Evolutionary conservation across 495 filamentous ascomycete species (phyloP), one percentile per base, ranked within the genome.

Genomic region (Neurospora sp.): DNA sequence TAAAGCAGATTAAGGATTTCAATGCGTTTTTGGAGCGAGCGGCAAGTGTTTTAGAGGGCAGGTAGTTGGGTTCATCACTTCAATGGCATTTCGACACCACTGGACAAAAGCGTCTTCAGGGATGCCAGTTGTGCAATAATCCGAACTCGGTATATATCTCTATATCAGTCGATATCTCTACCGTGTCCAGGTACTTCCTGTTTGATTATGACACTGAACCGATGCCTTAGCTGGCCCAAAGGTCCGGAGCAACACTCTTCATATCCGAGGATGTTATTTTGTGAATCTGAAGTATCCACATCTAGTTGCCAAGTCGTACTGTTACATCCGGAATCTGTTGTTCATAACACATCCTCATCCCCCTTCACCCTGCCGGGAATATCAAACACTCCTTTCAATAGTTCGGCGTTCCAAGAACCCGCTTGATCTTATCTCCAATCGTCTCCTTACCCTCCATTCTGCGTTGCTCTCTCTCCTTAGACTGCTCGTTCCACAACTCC

Each of bases 401-500:
- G 3, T 73, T 39, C 45, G 39, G 69, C 3, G 45, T 59, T 15
- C 70, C 70, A 11, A 74, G 37, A 21, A 71, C 40, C 5, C 77
- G 77, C 38, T 76, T 78, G 34, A 89, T 74, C 70, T 77, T 83
- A 73, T 91, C 89, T 21, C 78, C 81, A 45, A 86, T 71, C 17
- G 86, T 88, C 76, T 85, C 85, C 75, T 85, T 82, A 3, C 89
- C 90, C 77, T 88, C 88, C 39, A 86, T 87, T 73, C 86, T 88
- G 75, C 92, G 82, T 74, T 87, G 85, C 59, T 83, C 78, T 71
- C 89, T 85, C 59, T 88, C 86, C 74, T 87, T 84, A 0, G 86
- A 87, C 76, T 91, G 86, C 72, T 86, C 80, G 76, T 88, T 81
- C 79, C 88, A 87, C 39, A 91, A 82, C 5, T 83, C 82, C 28